phyloP scores from a whole-genome alignment of 306 rosid genomes.

The Quercus agrifolia region DNA sequence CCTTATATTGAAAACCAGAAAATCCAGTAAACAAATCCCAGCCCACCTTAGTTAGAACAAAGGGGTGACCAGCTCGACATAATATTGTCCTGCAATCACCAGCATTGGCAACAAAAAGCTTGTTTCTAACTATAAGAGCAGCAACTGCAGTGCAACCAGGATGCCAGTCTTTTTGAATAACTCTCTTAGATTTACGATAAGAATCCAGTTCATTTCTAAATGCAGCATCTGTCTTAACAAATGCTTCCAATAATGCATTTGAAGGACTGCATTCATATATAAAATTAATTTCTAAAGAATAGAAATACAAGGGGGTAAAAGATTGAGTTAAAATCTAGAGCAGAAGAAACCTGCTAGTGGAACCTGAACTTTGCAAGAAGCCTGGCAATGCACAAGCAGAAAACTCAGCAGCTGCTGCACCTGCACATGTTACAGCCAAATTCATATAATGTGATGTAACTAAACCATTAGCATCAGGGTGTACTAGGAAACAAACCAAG shows the following conservation, averaged over 20 bases:
- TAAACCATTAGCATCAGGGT: slow-evolving; percentile 5
- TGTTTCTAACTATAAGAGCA: slow-evolving; percentile 63
- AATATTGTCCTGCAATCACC: slow-evolving; percentile 91
- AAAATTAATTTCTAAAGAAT: slow-evolving; percentile 5
- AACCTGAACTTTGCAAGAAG: slow-evolving; percentile 50
- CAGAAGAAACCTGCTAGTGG: slow-evolving; percentile 44
- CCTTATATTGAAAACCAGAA: background rate
- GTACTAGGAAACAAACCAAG: background rate
- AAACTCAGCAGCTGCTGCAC: slow-evolving; percentile 95
- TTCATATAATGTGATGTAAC: background rate
- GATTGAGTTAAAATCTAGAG: slow-evolving; percentile 5
- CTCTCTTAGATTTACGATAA: slow-evolving; percentile 64
- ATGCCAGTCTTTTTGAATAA: slow-evolving; percentile 75
- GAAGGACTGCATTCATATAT: slow-evolving; percentile 55
- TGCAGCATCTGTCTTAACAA: slow-evolving; percentile 68
- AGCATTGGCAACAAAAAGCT: slow-evolving; percentile 77
- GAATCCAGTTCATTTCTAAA: slow-evolving; percentile 72
- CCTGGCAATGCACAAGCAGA: slow-evolving; percentile 73
- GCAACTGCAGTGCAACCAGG: slow-evolving; percentile 93
- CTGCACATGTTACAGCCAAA: slow-evolving; percentile 41
- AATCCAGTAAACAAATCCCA: background rate
- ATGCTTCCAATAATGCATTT: slow-evolving; percentile 65
- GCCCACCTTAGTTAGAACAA: slow-evolving; percentile 75
- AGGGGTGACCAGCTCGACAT: slow-evolving; percentile 74
- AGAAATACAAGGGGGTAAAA: background rate